Evolutionary conservation across 768 basidiomycete genomes (phyloP).

Genomic region (Rhizopogon salebrosus): DNA sequence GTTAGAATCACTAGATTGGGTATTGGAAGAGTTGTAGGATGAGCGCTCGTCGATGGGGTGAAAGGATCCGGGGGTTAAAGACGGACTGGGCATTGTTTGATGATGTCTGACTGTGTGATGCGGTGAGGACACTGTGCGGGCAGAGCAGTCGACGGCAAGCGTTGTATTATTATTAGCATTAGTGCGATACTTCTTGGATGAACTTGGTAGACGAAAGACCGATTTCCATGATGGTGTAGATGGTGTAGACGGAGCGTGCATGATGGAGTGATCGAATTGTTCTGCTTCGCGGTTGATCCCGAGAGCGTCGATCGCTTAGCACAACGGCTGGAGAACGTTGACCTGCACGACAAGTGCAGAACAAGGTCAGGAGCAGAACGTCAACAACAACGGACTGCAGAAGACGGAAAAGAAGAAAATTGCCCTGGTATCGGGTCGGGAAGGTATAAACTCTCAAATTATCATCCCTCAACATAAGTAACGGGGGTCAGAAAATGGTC

Average conservation of each 20-base stretch:
- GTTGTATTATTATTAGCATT: slow-evolving; percentile 30
- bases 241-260: slow-evolving; percentile 21
- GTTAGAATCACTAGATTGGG: slow-evolving; percentile 70
- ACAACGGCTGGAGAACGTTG: not conserved
- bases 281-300: slow-evolving; percentile 19
- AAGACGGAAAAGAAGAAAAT: slow-evolving; percentile 4
- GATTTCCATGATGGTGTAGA: slow-evolving; percentile 55
- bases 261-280: slow-evolving; percentile 7
- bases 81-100: slow-evolving; percentile 39
- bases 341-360: not conserved
- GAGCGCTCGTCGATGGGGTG: slow-evolving; percentile 55
- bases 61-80: slow-evolving; percentile 52
- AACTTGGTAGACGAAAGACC: slow-evolving; percentile 65
- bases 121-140: slow-evolving; percentile 24
- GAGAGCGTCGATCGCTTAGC: slow-evolving; percentile 16
- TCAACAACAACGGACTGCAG: not conserved
- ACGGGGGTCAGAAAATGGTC: slow-evolving; percentile 6
- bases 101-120: slow-evolving; percentile 15
- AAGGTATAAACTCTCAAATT: slow-evolving; percentile 1
- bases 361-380: not conserved
- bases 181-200: slow-evolving; percentile 51
- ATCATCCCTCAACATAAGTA: slow-evolving; percentile 12
- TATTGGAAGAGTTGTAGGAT: slow-evolving; percentile 76
- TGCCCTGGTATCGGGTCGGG: slow-evolving; percentile 1
- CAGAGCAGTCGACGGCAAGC: slow-evolving; percentile 46